Base-by-base conservation (phyloP, 306 rosid species). In the Gastrolobium bilobum region DNA sequence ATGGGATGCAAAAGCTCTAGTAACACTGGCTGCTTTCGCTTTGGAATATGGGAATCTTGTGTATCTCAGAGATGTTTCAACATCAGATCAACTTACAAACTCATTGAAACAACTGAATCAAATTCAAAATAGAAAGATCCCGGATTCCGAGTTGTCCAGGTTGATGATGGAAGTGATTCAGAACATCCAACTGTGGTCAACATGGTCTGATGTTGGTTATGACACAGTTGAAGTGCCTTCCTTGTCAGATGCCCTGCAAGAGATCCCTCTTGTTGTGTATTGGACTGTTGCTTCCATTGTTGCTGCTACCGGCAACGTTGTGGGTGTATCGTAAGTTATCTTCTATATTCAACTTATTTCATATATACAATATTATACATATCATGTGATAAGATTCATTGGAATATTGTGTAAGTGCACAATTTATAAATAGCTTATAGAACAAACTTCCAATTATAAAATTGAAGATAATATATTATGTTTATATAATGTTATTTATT, bases 1-100 rank as follows among this genome's bases (percentile, higher is more conserved):
- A 7, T 90, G 95, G 97, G 97, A 86, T 20, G 89, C 95, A 34
- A 92, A 92, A 73, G 87, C 87, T 31, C 90, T 89, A 0, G 43
- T 83, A 9, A 40, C 60, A 4, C 37, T 83, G 0, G 86, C 80
- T n/a, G 76, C 83, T 3, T 83, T 78, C 7, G 46, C 67, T 72
- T 48, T 83, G 71, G 86, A 78, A 51, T 83, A 78, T 59, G 86
- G 86, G 13, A 65, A 78, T 2, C 59, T 83, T 11, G 5, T 71
- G 79, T 39, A 83, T 79, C 75, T 77, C 2, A 63, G 7, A 7
- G 70, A 71, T 0, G 14, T 10, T 29, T 2, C 79, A 54, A 44
- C 76, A 9, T 6, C 79, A 5, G 76, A 56, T 37, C 76, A 10
- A 31, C 44, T 83, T 4, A 35, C 35, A 1, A 83, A 57, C 79